phyloP scores from a whole-genome alignment of 176 grass and related monocot genomes.

The Eleusine coracana region DNA sequence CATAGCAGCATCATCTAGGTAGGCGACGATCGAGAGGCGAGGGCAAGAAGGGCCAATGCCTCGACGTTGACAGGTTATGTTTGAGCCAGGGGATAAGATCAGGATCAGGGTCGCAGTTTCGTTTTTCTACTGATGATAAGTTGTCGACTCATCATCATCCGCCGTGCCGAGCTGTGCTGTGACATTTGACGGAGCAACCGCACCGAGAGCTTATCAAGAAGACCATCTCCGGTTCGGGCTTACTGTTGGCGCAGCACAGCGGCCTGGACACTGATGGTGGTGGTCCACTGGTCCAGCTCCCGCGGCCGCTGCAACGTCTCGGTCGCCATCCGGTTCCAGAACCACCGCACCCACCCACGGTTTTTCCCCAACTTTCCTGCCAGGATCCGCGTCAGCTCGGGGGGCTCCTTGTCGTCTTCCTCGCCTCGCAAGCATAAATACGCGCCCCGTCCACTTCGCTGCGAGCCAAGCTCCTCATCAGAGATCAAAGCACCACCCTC shows the following conservation, averaged over 20 bases:
- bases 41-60: not conserved
- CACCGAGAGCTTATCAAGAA: constrained; percentile 1
- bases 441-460: not conserved
- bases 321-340: not conserved
- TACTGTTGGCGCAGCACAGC: not conserved
- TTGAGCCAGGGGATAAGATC: not conserved
- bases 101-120: not conserved
- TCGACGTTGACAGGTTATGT: not conserved
- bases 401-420: not conserved
- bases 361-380: constrained; percentile 9
- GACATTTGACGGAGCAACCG: not conserved
- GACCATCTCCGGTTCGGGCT: not conserved
- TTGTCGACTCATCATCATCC: not conserved
- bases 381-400: constrained; percentile 20
- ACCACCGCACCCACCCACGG: constrained; percentile 16
- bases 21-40: not conserved
- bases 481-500: not conserved
- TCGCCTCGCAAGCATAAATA: constrained; percentile 7
- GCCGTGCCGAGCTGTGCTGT: not conserved
- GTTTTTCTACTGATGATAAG: not conserved
- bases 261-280: not conserved
- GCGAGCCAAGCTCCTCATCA: not conserved
- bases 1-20: not conserved
- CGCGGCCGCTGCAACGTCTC: not conserved
- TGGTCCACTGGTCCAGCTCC: not conserved